Evolutionary conservation across 106 monocot species (phyloP).

Genomic region (Allium sativum): DNA sequence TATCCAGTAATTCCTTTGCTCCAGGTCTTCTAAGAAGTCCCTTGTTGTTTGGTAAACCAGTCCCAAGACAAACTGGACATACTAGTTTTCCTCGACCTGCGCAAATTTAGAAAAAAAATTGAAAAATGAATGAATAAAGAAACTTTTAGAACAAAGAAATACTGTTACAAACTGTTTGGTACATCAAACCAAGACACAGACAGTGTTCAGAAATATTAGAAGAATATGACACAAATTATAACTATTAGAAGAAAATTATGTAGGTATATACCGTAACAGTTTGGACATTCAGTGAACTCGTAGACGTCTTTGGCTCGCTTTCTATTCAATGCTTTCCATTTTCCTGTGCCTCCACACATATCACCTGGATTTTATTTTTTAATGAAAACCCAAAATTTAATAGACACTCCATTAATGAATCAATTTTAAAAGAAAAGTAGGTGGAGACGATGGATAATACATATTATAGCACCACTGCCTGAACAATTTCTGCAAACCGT

Average conservation of each 20-base stretch:
- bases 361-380: slow-evolving; percentile 45
- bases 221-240: neutral
- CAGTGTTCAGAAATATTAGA: no score
- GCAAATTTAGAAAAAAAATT: slow-evolving; percentile 1
- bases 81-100: slow-evolving; percentile 88
- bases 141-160: neutral
- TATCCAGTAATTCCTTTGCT: slow-evolving; percentile 67
- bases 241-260: slow-evolving; percentile 2
- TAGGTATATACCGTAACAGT: slow-evolving; percentile 83
- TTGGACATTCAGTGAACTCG: slow-evolving; percentile 94
- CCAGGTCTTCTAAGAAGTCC: slow-evolving; percentile 89
- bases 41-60: slow-evolving; percentile 93
- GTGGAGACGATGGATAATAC: slow-evolving; percentile 18
- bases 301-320: slow-evolving; percentile 98
- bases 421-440: neutral
- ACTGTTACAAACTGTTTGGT: neutral
- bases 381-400: neutral
- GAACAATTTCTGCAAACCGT: slow-evolving; percentile 75
- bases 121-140: neutral
- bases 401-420: neutral
- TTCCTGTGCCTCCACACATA: slow-evolving; percentile 97
- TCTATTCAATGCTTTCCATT: slow-evolving; percentile 96
- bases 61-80: slow-evolving; percentile 82
- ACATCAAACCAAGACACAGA: no score
- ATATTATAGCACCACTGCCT: slow-evolving; percentile 81